Evolutionary conservation across 2,329 filamentous ascomycete genomes (phyloP).

Genomic region (Xylaria sp.): DNA sequence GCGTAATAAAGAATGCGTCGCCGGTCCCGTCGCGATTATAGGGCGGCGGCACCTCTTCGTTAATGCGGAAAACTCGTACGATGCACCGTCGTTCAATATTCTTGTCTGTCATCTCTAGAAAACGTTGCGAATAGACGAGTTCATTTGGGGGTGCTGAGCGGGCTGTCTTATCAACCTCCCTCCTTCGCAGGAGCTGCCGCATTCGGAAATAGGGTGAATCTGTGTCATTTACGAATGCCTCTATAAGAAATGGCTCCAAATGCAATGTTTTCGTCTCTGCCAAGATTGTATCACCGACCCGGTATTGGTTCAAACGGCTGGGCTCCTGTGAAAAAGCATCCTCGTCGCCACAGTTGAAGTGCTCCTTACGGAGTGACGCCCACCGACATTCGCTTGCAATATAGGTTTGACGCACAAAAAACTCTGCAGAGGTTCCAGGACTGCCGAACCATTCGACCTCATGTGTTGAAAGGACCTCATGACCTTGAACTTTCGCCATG

Average conservation of each 20-base stretch:
- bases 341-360: slow-evolving; percentile 65
- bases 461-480: slow-evolving; percentile 68
- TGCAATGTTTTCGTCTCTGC: slow-evolving; percentile 46
- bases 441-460: slow-evolving; percentile 67
- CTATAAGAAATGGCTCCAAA: slow-evolving; percentile 72
- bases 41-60: slow-evolving; percentile 65
- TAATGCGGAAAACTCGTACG: slow-evolving; percentile 64
- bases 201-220: slow-evolving; percentile 54
- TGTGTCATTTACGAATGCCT: slow-evolving; percentile 49
- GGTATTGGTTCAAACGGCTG: slow-evolving; percentile 49
- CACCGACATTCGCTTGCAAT: slow-evolving; percentile 69
- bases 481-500: slow-evolving; percentile 58
- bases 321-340: slow-evolving; percentile 23
- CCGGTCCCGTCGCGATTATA: slow-evolving; percentile 75
- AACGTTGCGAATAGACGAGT: slow-evolving; percentile 50
- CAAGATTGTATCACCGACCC: slow-evolving; percentile 71
- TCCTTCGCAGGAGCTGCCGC: slow-evolving; percentile 64
- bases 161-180: slow-evolving; percentile 51
- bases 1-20: slow-evolving; percentile 72
- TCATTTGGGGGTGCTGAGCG: slow-evolving; percentile 62
- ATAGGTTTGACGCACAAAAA: slow-evolving; percentile 79
- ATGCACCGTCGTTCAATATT: slow-evolving; percentile 67
- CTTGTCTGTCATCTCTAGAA: slow-evolving; percentile 49
- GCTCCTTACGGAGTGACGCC: slow-evolving; percentile 63
- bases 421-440: slow-evolving; percentile 60